These are phyloP conservation scores for Strigomonas culicis DNA, from an alignment of 208 protist genomes.

Conservation along the genomic window DNA sequence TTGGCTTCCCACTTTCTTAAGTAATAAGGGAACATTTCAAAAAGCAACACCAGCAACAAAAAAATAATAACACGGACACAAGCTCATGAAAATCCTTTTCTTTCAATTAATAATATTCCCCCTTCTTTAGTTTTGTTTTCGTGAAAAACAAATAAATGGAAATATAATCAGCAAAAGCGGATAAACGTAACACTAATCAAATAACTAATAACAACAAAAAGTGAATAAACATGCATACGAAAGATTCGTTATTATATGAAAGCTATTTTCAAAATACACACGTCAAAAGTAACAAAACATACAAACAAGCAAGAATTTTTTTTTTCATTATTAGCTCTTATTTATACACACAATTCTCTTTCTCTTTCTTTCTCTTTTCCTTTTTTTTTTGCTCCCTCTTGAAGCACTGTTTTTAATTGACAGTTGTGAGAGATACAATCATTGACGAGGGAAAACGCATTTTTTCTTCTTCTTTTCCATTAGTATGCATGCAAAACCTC, in stretches of 20 bases:
- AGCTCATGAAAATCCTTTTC: conserved; percentile 6
- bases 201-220: conserved; percentile 2
- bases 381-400: background rate
- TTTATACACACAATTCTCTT: no score
- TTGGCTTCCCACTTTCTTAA: conserved; percentile 40
- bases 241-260: background rate
- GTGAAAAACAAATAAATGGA: background rate
- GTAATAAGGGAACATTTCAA: background rate
- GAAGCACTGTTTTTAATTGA: background rate
- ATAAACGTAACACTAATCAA: background rate
- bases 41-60: background rate
- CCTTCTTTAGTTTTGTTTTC: background rate
- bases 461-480: background rate
- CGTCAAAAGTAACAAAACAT: background rate
- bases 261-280: background rate
- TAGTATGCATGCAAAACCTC: background rate
- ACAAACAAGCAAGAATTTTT: background rate
- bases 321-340: conserved; percentile 4
- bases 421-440: background rate
- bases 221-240: background rate
- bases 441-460: background rate
- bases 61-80: background rate
- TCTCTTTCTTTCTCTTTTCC: background rate
- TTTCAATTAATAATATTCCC: background rate
- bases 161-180: background rate